These are phyloP conservation scores for Nannochloris sp. DNA, from an alignment of 139 green algal species.

Conservation along the genomic window DNA sequence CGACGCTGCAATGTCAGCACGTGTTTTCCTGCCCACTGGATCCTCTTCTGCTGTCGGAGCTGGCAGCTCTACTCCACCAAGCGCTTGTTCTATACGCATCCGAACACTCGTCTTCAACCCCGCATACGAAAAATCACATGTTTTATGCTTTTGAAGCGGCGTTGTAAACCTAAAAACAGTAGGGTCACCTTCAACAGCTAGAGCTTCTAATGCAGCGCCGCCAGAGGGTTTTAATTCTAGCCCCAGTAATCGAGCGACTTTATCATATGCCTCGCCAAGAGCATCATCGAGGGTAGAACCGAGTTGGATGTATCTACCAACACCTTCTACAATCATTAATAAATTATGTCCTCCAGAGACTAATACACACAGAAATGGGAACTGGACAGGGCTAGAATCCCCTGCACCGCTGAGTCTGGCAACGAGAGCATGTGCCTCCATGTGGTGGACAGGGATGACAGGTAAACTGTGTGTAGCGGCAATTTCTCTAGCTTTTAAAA, in stretches of 20 bases:
- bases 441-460: slow-evolving; percentile 90
- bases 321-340: slow-evolving; percentile 76
- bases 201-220: slow-evolving; percentile 71
- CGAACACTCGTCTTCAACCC: slow-evolving; percentile 89
- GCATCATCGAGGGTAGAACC: slow-evolving; percentile 90
- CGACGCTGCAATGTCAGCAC: slow-evolving; percentile 84
- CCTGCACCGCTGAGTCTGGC: slow-evolving; percentile 36
- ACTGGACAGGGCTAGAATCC: slow-evolving; percentile 35
- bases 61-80: slow-evolving; percentile 4
- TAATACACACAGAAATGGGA: slow-evolving; percentile 91
- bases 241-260: slow-evolving; percentile 87
- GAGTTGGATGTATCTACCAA: slow-evolving; percentile 86
- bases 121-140: slow-evolving; percentile 93
- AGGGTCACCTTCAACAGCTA: slow-evolving; percentile 62
- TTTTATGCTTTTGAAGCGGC: slow-evolving; percentile 60
- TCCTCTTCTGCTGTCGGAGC: background rate
- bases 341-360: slow-evolving; percentile 93
- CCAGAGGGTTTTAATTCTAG: slow-evolving; percentile 71
- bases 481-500: slow-evolving; percentile 80
- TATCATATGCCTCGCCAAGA: slow-evolving; percentile 76
- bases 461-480: slow-evolving; percentile 50
- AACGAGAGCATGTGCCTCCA: slow-evolving; percentile 97
- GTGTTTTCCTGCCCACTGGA: slow-evolving; percentile 31
- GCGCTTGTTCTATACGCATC: slow-evolving; percentile 46
- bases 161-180: slow-evolving; percentile 51